phyloP scores from a whole-genome alignment of 257 asterid species.

The Plantago elongata region DNA sequence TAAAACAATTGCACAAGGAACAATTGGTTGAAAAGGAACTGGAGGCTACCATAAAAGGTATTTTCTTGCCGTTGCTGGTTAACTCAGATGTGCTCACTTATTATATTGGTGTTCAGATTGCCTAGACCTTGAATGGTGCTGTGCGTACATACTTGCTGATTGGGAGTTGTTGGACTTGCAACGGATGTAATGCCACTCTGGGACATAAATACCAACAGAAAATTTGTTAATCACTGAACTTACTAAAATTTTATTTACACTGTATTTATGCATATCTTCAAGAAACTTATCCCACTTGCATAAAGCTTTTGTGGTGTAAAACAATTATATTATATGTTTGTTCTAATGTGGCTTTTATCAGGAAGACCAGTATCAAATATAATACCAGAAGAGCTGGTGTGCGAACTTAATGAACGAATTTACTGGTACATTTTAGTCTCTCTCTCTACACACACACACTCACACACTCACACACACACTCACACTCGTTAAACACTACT shows the following conservation, averaged over 20 bases:
- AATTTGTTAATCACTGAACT: too few relatives aligned
- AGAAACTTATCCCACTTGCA: too few relatives aligned
- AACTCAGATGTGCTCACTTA: neutral
- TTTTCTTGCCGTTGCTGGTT: constrained; percentile 10
- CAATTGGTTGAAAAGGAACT: constrained; percentile 59
- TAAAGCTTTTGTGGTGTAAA: neutral
- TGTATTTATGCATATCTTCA: too few relatives aligned
- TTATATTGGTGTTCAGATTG: neutral
- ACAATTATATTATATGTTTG: neutral
- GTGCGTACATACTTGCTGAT: neutral
- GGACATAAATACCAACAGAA: neutral
- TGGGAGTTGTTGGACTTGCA: neutral
- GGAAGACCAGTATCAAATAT: neutral
- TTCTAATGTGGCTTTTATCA: neutral
- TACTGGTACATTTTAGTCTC: neutral
- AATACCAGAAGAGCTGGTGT: constrained; percentile 24
- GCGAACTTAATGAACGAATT: constrained; percentile 21
- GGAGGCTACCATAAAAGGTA: constrained; percentile 73
- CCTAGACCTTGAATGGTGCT: neutral
- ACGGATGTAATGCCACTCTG: neutral
- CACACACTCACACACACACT: too few relatives aligned
- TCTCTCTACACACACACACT: neutral
- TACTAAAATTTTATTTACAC: too few relatives aligned
- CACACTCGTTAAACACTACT: too few relatives aligned
- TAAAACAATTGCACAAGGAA: constrained; percentile 44